Evolutionary conservation across 2,329 filamentous ascomycete genomes (phyloP), one percentile per base, ranked within the genome.

Genomic region (Fonsecaea erecta): DNA sequence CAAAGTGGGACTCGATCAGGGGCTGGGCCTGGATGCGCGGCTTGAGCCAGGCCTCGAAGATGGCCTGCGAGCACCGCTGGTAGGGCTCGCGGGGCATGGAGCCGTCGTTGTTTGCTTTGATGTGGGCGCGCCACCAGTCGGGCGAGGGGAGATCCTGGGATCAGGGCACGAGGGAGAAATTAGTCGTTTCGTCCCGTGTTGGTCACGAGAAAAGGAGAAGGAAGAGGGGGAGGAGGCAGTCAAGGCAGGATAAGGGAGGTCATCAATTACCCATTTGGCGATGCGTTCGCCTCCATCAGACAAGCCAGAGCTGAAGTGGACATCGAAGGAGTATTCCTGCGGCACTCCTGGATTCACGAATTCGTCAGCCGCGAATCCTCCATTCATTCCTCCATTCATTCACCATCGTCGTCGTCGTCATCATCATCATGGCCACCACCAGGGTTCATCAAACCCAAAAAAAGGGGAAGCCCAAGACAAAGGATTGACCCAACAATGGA

Each of bases 1-100:
- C 74, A 61, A 73, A 77, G n/a, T 64, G 58, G 7, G 66, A 58
- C 2, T 73, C 71, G 51, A 77, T 70, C 7, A 69, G 52, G 0
- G 71, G 73, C 16, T 74, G 54, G n/a, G 48, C 58, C 2, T 69
- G 58, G 52, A 71, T 69, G 7, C 70, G 60, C 3, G 46, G 60
- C 21, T 74, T 74, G 43, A 80, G 67, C 74, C 74, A 80, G 2
- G 68, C 68, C 30, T 78, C 75, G 18, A 80, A 73, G 8, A 77
- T 66, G 24, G 72, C 71, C 57, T 76, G 74, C 24, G 76, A 77
- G 30, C 73, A 70, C n/a, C 76, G 62, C 63, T 76, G 75, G 32
- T 71, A 70, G 0, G 76, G 73, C 60, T 78, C 76, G 1, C 66
- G 61, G 6, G 76, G 73, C 57, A 71, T 64, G 2, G 69, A 68